A percentile compares a stretch with the other conserved stretches of the same genome.
Evolutionary conservation across 345 rosid species (phyloP).

Genomic region (Turnera subulata): DNA sequence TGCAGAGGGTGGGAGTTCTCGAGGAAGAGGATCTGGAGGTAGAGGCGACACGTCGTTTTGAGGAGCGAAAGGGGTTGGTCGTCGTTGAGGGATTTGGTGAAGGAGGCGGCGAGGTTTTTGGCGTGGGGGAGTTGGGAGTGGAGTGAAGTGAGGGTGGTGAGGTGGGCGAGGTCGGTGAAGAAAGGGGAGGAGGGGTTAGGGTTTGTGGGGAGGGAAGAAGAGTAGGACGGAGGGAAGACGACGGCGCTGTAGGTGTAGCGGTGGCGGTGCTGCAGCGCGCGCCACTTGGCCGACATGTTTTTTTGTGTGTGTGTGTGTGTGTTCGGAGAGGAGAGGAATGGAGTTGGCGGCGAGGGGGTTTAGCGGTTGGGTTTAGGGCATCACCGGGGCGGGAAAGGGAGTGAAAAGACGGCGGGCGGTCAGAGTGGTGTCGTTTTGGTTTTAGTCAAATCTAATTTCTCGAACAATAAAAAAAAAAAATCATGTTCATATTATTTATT

Average conservation of each 20-base stretch:
- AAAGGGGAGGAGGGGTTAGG: conserved; percentile 34
- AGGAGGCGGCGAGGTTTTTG: conserved; percentile 59
- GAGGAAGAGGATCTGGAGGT: conserved; percentile 64
- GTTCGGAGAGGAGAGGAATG: neutral
- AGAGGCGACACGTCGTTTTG: conserved; percentile 44
- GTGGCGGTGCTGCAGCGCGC: conserved; percentile 94
- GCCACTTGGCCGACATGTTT: conserved; percentile 92
- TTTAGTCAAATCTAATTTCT: neutral
- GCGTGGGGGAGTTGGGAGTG: conserved; percentile 70
- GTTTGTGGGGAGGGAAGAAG: conserved; percentile 21
- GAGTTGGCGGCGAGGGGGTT: neutral
- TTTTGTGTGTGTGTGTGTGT: neutral
- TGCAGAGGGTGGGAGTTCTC: conserved; percentile 88
- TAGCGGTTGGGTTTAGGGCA: neutral
- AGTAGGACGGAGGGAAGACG: conserved; percentile 52
- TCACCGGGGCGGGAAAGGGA: neutral
- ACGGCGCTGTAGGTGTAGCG: conserved; percentile 91
- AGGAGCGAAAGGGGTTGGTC: conserved; percentile 14
- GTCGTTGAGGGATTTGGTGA: conserved; percentile 30
- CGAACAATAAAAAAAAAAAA: too few relatives aligned
- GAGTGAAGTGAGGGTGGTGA: conserved; percentile 65
- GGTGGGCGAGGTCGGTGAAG: conserved; percentile 39
- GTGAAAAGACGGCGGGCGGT: neutral
- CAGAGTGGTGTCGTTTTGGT: neutral
- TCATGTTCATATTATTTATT: too few relatives aligned